Conservation (phyloP, 306 rosid genomes). For the Carpinus viminea region DNA sequence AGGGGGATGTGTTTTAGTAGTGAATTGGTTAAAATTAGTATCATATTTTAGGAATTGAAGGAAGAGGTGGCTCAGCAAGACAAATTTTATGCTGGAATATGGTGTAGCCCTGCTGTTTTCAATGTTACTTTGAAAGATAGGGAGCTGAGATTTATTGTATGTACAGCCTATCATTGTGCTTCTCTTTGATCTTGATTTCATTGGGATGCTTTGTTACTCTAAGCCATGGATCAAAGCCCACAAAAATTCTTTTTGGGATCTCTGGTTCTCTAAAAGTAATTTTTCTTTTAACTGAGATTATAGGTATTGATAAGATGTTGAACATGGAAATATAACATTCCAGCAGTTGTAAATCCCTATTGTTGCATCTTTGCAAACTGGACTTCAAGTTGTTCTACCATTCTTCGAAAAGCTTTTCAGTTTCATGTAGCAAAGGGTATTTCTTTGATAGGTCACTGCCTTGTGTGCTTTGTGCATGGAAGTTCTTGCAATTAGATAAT, state of each 20-base stretch:
- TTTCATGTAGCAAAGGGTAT: neutral
- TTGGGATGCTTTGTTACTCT: neutral
- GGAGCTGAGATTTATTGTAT: neutral
- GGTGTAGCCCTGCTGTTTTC: neutral
- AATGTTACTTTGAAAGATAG: neutral
- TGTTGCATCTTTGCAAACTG: neutral
- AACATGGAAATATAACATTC: neutral
- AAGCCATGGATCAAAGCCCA: neutral
- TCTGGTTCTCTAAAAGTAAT: neutral
- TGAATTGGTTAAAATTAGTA: neutral
- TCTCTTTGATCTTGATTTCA: neutral
- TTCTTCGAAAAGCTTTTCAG: neutral
- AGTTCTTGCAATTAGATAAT: conserved; percentile 25
- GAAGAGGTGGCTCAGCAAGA: neutral
- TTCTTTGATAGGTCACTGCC: conserved; percentile 6
- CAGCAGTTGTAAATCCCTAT: neutral
- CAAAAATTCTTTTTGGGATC: neutral
- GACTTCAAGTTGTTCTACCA: neutral
- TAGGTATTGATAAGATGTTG: neutral
- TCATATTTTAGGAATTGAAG: neutral
- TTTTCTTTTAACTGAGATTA: neutral
- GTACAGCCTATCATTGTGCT: neutral
- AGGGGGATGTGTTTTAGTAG: neutral
- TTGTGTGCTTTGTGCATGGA: neutral
- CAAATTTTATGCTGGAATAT: neutral